Percentiles rank a stretch among this genome's conserved stretches.
Evolutionary conservation across 73 alveolate genomes (phyloP).

Genomic region (Paramecium tetraurelia): DNA sequence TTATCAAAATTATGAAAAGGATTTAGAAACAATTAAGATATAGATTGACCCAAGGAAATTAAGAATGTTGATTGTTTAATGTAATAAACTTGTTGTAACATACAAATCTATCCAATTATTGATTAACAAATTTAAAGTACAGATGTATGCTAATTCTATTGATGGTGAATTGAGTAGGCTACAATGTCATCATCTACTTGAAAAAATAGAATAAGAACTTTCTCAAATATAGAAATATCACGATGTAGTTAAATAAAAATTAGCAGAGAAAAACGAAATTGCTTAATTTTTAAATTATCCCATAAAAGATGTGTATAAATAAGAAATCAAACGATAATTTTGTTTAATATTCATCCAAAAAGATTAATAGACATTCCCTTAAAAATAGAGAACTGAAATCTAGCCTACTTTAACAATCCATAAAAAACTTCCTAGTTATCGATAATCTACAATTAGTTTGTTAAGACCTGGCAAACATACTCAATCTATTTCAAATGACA

Average conservation of each 20-base stretch:
- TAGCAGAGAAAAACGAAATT: background rate
- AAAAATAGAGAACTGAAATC: background rate
- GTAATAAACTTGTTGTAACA: background rate
- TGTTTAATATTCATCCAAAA: background rate
- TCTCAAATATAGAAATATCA: background rate
- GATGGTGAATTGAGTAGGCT: background rate
- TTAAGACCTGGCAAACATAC: background rate
- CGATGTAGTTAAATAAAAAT: background rate
- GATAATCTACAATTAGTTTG: background rate
- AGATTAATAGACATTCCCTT: background rate
- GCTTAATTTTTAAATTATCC: background rate
- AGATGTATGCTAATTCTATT: background rate
- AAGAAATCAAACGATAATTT: background rate
- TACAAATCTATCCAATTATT: background rate
- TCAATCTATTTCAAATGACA: background rate
- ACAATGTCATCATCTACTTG: background rate
- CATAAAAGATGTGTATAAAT: background rate
- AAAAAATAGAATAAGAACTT: background rate
- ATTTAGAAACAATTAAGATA: background rate
- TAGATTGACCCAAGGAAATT: background rate
- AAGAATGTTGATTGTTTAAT: background rate
- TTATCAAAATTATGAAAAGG: background rate
- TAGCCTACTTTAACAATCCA: background rate
- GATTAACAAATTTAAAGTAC: constrained; percentile 1
- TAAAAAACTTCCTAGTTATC: background rate